Percentiles rank a stretch among this genome's conserved stretches.
Evolutionary conservation across 73 alveolate species (phyloP).

Genomic region (Stentor roeselii): DNA sequence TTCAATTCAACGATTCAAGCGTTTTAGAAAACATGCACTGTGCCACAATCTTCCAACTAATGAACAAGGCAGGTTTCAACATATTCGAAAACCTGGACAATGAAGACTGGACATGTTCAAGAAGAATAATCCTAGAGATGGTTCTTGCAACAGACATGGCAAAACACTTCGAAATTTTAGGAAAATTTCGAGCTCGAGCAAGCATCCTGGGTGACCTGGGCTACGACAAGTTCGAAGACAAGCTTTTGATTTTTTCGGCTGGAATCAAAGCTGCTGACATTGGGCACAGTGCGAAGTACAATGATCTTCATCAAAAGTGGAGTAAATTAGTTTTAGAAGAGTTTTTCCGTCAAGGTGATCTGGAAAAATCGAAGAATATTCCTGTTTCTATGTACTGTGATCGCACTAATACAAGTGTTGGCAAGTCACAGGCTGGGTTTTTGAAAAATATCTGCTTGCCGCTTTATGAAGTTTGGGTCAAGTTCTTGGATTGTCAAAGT

Average conservation of each 20-base stretch:
- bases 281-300: neutral
- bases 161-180: slow-evolving; percentile 9
- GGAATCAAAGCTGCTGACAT: slow-evolving; percentile 18
- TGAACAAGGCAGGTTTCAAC: neutral
- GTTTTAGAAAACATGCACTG: slow-evolving; percentile 33
- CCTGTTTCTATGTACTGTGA: slow-evolving; percentile 23
- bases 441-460: slow-evolving; percentile 11
- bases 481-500: too few species aligned
- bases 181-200: slow-evolving; percentile 17
- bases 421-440: slow-evolving; percentile 20
- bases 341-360: slow-evolving; percentile 11
- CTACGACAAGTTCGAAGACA: slow-evolving; percentile 1
- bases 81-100: neutral
- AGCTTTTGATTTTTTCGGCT: neutral
- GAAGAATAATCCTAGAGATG: slow-evolving; percentile 23
- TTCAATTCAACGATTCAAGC: slow-evolving; percentile 16
- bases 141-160: slow-evolving; percentile 27
- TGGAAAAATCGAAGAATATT: neutral
- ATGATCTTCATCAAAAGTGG: slow-evolving; percentile 14
- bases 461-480: neutral
- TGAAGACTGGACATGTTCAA: slow-evolving; percentile 13
- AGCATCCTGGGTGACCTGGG: neutral
- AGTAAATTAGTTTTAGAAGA: neutral
- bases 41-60: neutral
- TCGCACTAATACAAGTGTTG: neutral